These are phyloP conservation scores for Periconia sp. DNA, from an alignment of 2,329 filamentous ascomycete species.

Conservation along the genomic window DNA sequence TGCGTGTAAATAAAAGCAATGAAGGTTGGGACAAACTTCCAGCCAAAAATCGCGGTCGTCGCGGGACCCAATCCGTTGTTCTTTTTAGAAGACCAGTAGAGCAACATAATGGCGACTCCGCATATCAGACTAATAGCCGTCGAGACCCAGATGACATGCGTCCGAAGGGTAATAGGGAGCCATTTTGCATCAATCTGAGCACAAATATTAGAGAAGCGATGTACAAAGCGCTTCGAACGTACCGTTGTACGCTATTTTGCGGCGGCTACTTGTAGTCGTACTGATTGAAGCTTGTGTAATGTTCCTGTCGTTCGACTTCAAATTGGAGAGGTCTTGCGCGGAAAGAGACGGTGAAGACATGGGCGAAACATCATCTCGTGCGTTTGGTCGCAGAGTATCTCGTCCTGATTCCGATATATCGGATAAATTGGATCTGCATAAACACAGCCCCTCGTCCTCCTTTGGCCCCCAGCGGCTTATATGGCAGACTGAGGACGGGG, in stretches of 20 bases:
- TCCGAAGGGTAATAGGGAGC: background rate
- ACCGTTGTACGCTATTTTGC: background rate
- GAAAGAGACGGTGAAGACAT: background rate
- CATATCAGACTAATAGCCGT: background rate
- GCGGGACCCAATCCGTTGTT: conserved; percentile 1
- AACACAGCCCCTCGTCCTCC: background rate
- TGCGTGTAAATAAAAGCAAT: conserved; percentile 4
- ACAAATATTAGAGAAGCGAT: background rate
- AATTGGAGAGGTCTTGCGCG: background rate
- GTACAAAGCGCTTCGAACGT: background rate
- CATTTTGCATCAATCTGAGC: background rate
- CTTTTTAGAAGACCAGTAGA: background rate
- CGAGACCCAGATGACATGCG: background rate
- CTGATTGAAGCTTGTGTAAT: background rate
- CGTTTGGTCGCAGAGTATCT: background rate
- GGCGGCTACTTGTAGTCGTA: background rate
- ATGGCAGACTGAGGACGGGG: no score
- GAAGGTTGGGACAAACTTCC: conserved; percentile 5
- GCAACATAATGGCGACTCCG: conserved; percentile 22
- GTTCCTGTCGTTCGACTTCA: background rate
- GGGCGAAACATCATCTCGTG: background rate
- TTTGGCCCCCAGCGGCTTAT: background rate
- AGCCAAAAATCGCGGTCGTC: conserved; percentile 13
- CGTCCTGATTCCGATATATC: background rate
- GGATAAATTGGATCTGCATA: background rate